Evolutionary conservation across 495 filamentous ascomycete species (phyloP).

Genomic region (Trichocladium uniseriatum): DNA sequence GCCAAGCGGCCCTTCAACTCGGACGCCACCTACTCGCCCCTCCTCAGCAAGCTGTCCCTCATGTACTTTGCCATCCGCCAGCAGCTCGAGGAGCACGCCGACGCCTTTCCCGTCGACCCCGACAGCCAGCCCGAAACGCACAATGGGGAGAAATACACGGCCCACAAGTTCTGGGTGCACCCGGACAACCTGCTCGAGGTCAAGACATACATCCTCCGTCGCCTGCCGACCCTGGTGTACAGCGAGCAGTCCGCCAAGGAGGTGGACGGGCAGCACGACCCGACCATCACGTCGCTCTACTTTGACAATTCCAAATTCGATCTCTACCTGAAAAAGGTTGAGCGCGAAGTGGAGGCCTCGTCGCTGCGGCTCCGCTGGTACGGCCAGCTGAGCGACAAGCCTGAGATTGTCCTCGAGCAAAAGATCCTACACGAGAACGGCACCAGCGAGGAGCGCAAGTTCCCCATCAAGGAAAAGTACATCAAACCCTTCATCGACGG

Average conservation of each 20-base stretch:
- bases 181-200: constrained; percentile 89
- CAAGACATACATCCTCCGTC: constrained; percentile 86
- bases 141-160: constrained; percentile 64
- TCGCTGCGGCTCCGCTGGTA: constrained; percentile 89
- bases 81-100: constrained; percentile 50
- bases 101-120: constrained; percentile 25
- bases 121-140: constrained; percentile 35
- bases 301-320: constrained; percentile 83
- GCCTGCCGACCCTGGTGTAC: constrained; percentile 83
- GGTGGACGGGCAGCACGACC: constrained; percentile 66
- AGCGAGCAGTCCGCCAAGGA: constrained; percentile 77
- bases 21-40: constrained; percentile 76
- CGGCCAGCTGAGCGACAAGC: constrained; percentile 66
- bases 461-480: constrained; percentile 89
- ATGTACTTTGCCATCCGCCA: constrained; percentile 95
- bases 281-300: constrained; percentile 89
- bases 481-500: constrained; percentile 79
- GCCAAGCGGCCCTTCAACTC: constrained; percentile 86
- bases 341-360: constrained; percentile 62
- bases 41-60: constrained; percentile 80
- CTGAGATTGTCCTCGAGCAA: constrained; percentile 77
- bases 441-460: constrained; percentile 63
- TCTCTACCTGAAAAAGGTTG: constrained; percentile 78
- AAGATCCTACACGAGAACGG: constrained; percentile 73
- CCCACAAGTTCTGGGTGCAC: constrained; percentile 98